Percentiles rank a stretch among this genome's conserved stretches.
These are phyloP conservation scores for Hamigera avellanea DNA, from an alignment of 495 filamentous ascomycete genomes.

Conservation along the genomic window DNA sequence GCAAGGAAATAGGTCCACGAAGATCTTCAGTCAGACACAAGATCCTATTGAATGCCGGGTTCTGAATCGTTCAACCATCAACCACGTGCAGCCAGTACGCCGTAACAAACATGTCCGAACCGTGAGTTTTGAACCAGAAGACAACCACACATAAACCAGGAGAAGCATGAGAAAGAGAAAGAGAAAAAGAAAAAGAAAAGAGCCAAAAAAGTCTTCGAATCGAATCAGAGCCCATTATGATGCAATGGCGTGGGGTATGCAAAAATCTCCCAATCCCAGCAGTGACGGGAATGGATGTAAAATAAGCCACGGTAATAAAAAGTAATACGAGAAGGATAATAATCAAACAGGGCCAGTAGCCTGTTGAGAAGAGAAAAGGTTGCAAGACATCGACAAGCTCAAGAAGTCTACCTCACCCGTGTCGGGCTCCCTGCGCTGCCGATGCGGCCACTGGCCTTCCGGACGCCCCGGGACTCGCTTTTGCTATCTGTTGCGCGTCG, in stretches of 20 bases:
- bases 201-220: neutral
- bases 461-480: constrained; percentile 52
- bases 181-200: constrained; percentile 2
- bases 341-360: constrained; percentile 1
- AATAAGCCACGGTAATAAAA: constrained; percentile 1
- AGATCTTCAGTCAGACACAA: constrained; percentile 4
- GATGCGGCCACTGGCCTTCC: constrained; percentile 89
- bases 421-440: constrained; percentile 53
- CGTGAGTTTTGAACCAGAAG: constrained; percentile 8
- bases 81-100: constrained; percentile 5
- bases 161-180: constrained; percentile 1
- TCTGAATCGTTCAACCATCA: constrained; percentile 8
- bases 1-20: neutral
- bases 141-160: no score
- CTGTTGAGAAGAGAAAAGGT: constrained; percentile 2
- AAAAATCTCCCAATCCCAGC: constrained; percentile 5
- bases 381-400: neutral
- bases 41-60: constrained; percentile 6
- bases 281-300: neutral
- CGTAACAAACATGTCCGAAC: constrained; percentile 5
- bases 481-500: constrained; percentile 45
- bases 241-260: constrained; percentile 8
- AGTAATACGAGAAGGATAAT: neutral
- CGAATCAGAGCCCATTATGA: neutral
- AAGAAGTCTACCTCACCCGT: constrained; percentile 15